These are phyloP conservation scores for Patellifolia procumbens DNA, from an alignment of 179 eudicot species.

Conservation along the genomic window DNA sequence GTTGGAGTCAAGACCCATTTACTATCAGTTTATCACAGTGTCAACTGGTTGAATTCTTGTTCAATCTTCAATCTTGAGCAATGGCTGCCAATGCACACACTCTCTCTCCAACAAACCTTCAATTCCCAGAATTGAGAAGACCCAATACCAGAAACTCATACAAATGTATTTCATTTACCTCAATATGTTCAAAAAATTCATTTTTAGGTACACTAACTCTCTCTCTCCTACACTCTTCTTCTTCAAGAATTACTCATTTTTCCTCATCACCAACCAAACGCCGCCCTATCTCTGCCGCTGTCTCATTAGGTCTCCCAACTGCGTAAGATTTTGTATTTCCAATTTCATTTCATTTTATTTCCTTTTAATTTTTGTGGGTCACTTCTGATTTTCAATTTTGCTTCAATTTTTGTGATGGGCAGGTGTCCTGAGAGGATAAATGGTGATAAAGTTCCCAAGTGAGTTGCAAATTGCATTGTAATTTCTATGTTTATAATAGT, in stretches of 20 bases:
- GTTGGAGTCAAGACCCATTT: no score
- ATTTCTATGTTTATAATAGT: not conserved
- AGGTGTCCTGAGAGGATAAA: slow-evolving; percentile 56
- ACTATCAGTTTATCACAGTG: no score
- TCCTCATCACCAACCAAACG: slow-evolving; percentile 26
- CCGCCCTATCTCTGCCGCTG: slow-evolving; percentile 39
- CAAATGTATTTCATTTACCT: slow-evolving; percentile 18
- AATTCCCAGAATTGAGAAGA: not conserved
- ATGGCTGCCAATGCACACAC: slow-evolving; percentile 34
- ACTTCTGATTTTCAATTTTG: slow-evolving; percentile 4
- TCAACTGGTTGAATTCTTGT: no score
- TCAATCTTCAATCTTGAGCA: slow-evolving; percentile 13
- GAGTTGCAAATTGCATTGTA: slow-evolving; percentile 32
- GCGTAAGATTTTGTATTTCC: slow-evolving; percentile 39
- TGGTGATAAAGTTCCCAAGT: slow-evolving; percentile 63
- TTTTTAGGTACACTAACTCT: slow-evolving; percentile 40
- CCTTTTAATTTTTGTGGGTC: not conserved
- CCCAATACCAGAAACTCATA: slow-evolving; percentile 5
- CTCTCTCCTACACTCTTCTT: slow-evolving; percentile 28
- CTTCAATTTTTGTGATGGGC: slow-evolving; percentile 27
- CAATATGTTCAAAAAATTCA: slow-evolving; percentile 32
- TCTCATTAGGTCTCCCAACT: slow-evolving; percentile 51
- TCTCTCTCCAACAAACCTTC: slow-evolving; percentile 26
- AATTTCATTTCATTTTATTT: not conserved
- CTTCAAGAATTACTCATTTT: slow-evolving; percentile 27